Evolutionary conservation across 306 rosid species (phyloP).

Genomic region (Lablab purpureus): DNA sequence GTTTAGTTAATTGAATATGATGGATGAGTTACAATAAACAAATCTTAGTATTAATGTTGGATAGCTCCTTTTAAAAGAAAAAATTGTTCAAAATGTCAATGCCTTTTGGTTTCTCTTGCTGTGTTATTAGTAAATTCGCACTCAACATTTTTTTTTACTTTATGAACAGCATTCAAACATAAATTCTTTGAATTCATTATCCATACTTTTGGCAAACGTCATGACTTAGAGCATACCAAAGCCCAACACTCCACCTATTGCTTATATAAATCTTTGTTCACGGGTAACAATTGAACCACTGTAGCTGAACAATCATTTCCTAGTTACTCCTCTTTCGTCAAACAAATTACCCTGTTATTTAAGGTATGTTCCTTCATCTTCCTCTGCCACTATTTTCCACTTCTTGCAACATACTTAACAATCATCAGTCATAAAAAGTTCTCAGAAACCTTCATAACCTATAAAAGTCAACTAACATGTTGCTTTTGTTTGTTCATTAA

Average conservation of each 20-base stretch:
- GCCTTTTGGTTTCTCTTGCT: background rate
- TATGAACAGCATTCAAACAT: slow-evolving; percentile 12
- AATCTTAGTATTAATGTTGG: too few species aligned
- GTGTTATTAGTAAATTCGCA: background rate
- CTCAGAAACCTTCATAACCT: background rate
- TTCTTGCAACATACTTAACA: background rate
- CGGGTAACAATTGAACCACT: slow-evolving; percentile 2
- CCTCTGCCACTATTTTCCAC: slow-evolving; percentile 2
- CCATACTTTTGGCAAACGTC: slow-evolving; percentile 34
- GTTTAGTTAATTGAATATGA: too few species aligned
- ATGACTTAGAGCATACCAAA: slow-evolving; percentile 22
- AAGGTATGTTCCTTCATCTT: slow-evolving; percentile 27
- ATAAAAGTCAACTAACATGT: background rate
- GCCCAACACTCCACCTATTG: background rate
- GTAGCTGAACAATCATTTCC: background rate
- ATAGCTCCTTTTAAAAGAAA: too few species aligned
- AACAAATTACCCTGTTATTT: background rate
- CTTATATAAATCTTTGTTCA: slow-evolving; percentile 22
- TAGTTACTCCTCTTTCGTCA: background rate
- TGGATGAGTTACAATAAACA: too few species aligned
- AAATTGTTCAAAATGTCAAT: background rate
- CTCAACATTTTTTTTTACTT: background rate
- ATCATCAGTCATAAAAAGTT: background rate
- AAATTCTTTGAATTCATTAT: background rate
- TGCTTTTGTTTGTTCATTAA: slow-evolving; percentile 11